phyloP scores from a whole-genome alignment of 164 flowering plant species.

The Tetracentron sinense region DNA sequence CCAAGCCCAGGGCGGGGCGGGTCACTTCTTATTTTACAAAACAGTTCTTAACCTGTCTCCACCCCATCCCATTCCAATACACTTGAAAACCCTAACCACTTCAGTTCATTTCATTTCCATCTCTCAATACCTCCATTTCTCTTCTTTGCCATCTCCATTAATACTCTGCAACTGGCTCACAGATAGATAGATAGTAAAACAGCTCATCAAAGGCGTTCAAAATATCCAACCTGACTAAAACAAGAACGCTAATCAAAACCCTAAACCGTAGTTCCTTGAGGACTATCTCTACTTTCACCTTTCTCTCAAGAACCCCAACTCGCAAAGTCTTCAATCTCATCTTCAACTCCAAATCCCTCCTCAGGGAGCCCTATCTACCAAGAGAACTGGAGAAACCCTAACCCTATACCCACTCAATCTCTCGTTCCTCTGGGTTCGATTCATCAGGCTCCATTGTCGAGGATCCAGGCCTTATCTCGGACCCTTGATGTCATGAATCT shows the following conservation, averaged over 20 bases:
- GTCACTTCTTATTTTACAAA: too few species aligned
- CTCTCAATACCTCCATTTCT: too few species aligned
- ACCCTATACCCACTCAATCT: slow-evolving; percentile 28
- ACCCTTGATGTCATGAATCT: slow-evolving; percentile 42
- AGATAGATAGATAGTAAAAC: neutral
- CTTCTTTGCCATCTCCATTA: slow-evolving; percentile 1
- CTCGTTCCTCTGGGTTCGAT: slow-evolving; percentile 35
- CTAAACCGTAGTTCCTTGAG: slow-evolving; percentile 26
- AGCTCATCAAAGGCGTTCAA: slow-evolving; percentile 35
- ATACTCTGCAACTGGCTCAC: neutral
- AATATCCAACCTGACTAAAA: slow-evolving; percentile 36
- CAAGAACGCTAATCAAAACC: slow-evolving; percentile 29
- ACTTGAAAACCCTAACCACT: too few species aligned
- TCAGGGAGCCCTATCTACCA: slow-evolving; percentile 73
- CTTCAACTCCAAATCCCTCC: slow-evolving; percentile 63
- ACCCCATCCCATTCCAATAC: too few species aligned
- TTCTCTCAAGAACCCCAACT: slow-evolving; percentile 63
- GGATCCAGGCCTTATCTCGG: too few species aligned
- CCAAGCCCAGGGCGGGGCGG: too few species aligned
- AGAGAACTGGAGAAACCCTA: slow-evolving; percentile 66
- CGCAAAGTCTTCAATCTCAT: slow-evolving; percentile 32
- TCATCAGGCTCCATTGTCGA: too few species aligned
- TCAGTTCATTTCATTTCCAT: too few species aligned
- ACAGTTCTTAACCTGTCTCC: too few species aligned
- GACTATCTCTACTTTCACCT: slow-evolving; percentile 47